Conservation (phyloP, 306 rosid species). For the Albizia julibrissin region DNA sequence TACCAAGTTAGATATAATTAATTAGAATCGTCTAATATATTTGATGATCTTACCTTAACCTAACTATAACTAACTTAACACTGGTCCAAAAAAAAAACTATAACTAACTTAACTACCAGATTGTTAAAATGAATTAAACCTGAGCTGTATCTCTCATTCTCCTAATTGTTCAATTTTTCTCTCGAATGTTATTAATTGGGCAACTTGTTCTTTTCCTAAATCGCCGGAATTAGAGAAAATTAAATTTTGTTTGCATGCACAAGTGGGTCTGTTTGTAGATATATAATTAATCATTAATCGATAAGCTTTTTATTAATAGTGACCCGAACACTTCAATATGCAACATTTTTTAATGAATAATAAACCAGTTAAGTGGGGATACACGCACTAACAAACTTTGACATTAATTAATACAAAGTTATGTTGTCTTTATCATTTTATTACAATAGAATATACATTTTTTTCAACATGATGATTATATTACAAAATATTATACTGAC, state of each 20-base stretch:
- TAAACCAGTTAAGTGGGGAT: too few relatives aligned
- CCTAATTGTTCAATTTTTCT: background rate
- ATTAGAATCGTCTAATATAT: background rate
- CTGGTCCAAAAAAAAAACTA: too few relatives aligned
- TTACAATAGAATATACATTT: too few relatives aligned
- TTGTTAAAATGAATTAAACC: background rate
- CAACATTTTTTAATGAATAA: background rate
- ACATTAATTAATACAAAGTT: too few relatives aligned
- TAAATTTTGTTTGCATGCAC: background rate
- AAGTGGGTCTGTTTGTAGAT: background rate
- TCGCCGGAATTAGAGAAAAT: background rate
- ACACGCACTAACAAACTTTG: too few relatives aligned
- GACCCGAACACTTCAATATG: background rate
- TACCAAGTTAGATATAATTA: background rate
- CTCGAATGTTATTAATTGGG: background rate
- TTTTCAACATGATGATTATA: too few relatives aligned
- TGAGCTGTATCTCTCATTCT: background rate
- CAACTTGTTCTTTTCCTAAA: background rate
- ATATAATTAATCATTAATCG: background rate
- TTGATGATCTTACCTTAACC: background rate
- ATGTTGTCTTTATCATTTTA: too few relatives aligned
- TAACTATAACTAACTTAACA: background rate
- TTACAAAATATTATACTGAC: background rate
- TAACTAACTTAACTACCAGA: background rate
- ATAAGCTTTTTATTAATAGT: background rate